A percentile compares a stretch with the other conserved stretches of the same genome.
phyloP scores from a whole-genome alignment of 1,284 basidiomycete species.

The Tilletia setariae region DNA sequence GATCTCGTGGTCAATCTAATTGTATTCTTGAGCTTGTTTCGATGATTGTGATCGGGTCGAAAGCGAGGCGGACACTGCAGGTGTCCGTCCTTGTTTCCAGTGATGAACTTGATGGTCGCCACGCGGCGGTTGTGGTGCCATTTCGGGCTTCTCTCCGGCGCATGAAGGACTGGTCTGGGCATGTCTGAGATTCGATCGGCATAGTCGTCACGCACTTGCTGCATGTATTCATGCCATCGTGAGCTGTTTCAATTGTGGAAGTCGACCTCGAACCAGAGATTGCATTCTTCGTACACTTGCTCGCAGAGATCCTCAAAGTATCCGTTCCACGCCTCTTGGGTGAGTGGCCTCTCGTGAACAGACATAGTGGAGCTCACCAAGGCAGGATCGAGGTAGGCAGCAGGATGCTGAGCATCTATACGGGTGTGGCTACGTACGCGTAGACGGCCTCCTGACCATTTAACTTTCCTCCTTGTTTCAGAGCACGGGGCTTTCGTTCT shows the following conservation, averaged over 20 bases:
- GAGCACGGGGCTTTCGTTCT: too few relatives aligned
- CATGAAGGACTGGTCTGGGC: too few relatives aligned
- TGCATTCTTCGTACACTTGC: neutral
- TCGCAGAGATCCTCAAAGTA: neutral
- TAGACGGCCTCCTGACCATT: too few relatives aligned
- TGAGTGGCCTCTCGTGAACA: too few relatives aligned
- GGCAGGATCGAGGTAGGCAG: too few relatives aligned
- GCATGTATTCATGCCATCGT: neutral
- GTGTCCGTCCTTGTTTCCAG: too few relatives aligned
- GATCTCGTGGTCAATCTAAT: neutral
- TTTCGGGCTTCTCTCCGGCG: neutral
- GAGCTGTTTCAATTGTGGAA: neutral
- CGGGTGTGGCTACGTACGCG: too few relatives aligned
- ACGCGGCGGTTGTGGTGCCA: neutral
- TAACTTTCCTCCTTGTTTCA: too few relatives aligned
- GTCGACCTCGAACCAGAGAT: neutral
- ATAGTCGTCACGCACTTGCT: neutral
- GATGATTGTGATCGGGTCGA: neutral
- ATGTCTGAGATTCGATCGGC: neutral
- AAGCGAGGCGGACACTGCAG: neutral
- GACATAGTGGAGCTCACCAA: too few relatives aligned
- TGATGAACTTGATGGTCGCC: neutral
- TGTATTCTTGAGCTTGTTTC: neutral
- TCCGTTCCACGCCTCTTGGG: neutral
- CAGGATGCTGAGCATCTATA: too few relatives aligned